A percentile compares a stretch with the other conserved stretches of the same genome.
phyloP scores from a whole-genome alignment of 202 grass and related monocot species.

The Carex sylvatica region DNA sequence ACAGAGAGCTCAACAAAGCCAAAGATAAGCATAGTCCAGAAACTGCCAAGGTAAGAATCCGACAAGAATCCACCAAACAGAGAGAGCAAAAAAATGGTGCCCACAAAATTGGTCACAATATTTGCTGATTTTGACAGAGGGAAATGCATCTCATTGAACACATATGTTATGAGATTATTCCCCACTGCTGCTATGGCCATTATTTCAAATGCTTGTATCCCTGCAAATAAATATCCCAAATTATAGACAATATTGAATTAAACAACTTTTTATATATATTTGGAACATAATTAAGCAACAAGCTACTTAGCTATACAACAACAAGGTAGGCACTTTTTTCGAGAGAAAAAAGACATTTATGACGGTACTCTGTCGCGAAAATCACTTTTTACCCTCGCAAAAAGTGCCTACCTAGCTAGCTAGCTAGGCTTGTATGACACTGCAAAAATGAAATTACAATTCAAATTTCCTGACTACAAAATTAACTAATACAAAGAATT shows the following conservation, averaged over 20 bases:
- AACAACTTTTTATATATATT: background rate
- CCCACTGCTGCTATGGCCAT: constrained; percentile 98
- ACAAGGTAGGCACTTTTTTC: no score
- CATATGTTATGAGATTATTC: constrained; percentile 98
- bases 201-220: constrained; percentile 90
- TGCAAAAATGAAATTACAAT: background rate
- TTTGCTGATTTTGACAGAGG: constrained; percentile 81
- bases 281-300: background rate
- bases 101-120: constrained; percentile 91
- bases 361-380: no score
- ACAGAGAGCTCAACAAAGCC: constrained; percentile 98
- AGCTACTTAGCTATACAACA: no score
- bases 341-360: no score
- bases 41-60: constrained; percentile 95
- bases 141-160: constrained; percentile 97
- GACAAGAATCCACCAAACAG: constrained; percentile 89
- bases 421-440: background rate
- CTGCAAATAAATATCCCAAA: constrained; percentile 32
- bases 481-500: background rate
- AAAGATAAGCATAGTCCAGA: constrained; percentile 96
- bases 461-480: background rate
- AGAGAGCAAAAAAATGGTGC: constrained; percentile 83
- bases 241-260: background rate
- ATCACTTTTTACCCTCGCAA: no score
- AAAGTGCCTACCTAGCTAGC: no score